Evolutionary conservation across 208 protist genomes (phyloP).

Genomic region (Crithidia bombi): DNA sequence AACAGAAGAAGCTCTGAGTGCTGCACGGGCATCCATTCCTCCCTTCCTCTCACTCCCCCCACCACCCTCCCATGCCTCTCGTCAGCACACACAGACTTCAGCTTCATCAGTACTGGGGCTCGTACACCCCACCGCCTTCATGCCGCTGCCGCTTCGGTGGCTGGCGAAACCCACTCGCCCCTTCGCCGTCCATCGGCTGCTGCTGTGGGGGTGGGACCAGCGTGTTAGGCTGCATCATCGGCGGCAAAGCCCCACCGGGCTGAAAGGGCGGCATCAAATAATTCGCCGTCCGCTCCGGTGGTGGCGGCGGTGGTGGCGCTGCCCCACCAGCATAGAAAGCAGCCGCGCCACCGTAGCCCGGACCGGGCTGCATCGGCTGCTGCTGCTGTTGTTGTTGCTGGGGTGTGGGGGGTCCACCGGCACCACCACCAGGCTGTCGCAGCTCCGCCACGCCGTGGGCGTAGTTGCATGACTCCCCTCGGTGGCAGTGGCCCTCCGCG

Average conservation of each 20-base stretch:
- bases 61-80: too few relatives aligned
- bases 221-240: constrained; percentile 22
- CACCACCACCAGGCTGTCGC: constrained; percentile 24
- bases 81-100: too few relatives aligned
- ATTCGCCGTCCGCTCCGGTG: constrained; percentile 25
- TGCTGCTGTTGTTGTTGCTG: constrained; percentile 13
- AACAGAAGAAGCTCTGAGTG: too few relatives aligned
- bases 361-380: constrained; percentile 1
- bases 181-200: constrained; percentile 5
- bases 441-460: constrained; percentile 76
- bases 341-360: background rate
- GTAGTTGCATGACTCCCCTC: constrained; percentile 81
- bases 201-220: background rate
- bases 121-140: constrained; percentile 30
- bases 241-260: constrained; percentile 7
- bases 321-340: background rate
- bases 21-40: too few relatives aligned
- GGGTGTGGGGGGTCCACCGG: background rate
- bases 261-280: constrained; percentile 32
- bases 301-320: background rate
- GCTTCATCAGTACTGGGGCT: constrained; percentile 30
- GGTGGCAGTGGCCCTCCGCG: constrained; percentile 68
- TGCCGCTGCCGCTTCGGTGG: constrained; percentile 36
- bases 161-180: constrained; percentile 28
- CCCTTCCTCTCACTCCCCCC: too few relatives aligned